phyloP scores from a whole-genome alignment of 2,329 filamentous ascomycete genomes.

The Penicillium sp. region DNA sequence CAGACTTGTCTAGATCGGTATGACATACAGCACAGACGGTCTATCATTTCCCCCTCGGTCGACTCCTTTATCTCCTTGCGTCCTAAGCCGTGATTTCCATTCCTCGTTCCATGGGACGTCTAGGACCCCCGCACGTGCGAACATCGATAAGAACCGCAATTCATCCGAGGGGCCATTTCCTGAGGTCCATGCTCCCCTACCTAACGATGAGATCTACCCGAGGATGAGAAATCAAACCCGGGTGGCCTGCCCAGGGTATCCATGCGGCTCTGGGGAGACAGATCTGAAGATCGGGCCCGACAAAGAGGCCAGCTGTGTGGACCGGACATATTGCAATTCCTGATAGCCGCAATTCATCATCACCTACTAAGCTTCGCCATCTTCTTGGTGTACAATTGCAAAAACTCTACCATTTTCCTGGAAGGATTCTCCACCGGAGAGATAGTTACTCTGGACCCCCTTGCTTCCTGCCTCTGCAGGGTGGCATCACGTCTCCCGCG shows the following conservation, averaged over 20 bases:
- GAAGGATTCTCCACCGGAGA: neutral
- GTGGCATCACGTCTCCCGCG: slow-evolving; percentile 12
- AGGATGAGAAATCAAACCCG: neutral
- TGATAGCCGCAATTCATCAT: neutral
- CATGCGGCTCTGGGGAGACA: slow-evolving; percentile 2
- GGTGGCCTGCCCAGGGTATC: neutral
- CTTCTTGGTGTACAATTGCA: neutral
- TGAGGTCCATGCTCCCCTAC: slow-evolving; percentile 5
- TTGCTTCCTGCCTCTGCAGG: slow-evolving; percentile 18
- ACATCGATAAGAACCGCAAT: slow-evolving; percentile 5
- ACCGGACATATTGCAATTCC: neutral
- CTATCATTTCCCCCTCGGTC: slow-evolving; percentile 11
- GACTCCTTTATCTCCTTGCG: slow-evolving; percentile 17
- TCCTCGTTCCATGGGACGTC: neutral
- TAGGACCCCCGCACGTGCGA: slow-evolving; percentile 12
- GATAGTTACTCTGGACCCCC: slow-evolving; percentile 4
- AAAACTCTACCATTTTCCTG: neutral
- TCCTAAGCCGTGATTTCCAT: slow-evolving; percentile 4
- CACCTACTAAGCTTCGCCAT: slow-evolving; percentile 1
- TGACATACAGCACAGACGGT: slow-evolving; percentile 22
- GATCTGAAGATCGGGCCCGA: neutral
- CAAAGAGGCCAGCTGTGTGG: neutral
- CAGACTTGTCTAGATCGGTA: slow-evolving; percentile 9
- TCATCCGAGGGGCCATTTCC: neutral
- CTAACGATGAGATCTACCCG: no score